phyloP scores from a whole-genome alignment of 163 green algal genomes.

The Chlamydomonas reinhardtii region DNA sequence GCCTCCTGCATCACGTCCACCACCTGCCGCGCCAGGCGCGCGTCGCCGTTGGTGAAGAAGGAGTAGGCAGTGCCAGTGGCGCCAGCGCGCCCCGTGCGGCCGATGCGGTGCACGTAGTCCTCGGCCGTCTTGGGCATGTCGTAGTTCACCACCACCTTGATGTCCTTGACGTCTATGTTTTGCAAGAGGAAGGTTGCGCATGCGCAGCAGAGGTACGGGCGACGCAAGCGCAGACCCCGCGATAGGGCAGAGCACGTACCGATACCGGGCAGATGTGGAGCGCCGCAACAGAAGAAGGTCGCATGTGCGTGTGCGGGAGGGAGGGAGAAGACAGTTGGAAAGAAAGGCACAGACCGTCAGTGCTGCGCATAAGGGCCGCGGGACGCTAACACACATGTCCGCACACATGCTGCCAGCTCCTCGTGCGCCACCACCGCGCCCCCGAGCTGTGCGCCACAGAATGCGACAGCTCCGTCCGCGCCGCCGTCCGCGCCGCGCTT shows the following conservation, averaged over 20 bases:
- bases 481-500: no score
- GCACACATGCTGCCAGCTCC: no score
- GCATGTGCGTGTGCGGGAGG: neutral
- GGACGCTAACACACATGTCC: no score
- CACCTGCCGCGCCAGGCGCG: slow-evolving; percentile 80
- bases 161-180: slow-evolving; percentile 84
- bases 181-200: no score
- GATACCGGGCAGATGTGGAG: neutral
- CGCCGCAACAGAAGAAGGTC: neutral
- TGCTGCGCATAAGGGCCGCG: neutral
- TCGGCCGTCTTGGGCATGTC: slow-evolving; percentile 90
- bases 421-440: no score
- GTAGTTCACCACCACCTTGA: slow-evolving; percentile 92
- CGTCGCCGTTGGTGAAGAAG: slow-evolving; percentile 92
- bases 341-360: neutral
- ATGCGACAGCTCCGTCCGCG: no score
- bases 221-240: no score
- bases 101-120: slow-evolving; percentile 96
- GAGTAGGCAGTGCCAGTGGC: slow-evolving; percentile 80
- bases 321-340: neutral
- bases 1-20: slow-evolving; percentile 83
- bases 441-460: no score
- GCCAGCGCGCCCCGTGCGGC: slow-evolving; percentile 88
- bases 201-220: neutral
- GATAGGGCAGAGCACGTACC: neutral